A percentile compares a stretch with the other conserved stretches of the same genome.
Conservation (phyloP, 2,329 filamentous ascomycete genomes). For the Fusarium mundagurra region DNA sequence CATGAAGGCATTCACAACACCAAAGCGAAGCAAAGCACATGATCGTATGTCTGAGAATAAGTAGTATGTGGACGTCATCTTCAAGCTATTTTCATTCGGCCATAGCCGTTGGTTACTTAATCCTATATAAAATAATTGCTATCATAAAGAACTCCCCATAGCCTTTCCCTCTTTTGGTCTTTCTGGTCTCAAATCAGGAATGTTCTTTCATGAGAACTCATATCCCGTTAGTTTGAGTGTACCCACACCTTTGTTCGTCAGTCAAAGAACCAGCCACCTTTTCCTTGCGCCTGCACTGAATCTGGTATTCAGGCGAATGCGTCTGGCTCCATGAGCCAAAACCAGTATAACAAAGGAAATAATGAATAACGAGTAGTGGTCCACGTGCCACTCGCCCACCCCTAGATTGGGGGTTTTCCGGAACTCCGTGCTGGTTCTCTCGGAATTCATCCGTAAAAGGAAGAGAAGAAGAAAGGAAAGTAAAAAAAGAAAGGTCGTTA, state of each 20-base stretch:
- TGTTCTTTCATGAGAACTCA: constrained; percentile 18
- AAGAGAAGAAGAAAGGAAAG: background rate
- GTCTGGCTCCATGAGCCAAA: background rate
- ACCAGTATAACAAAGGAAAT: constrained; percentile 19
- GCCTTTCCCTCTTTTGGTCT: constrained; percentile 1
- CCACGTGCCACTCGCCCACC: constrained; percentile 7
- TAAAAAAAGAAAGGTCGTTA: background rate
- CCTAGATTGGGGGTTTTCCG: constrained; percentile 10
- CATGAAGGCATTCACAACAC: constrained; percentile 12
- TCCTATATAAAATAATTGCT: constrained; percentile 11
- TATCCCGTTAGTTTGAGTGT: constrained; percentile 17
- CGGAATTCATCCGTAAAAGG: constrained; percentile 6
- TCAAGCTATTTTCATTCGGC: background rate
- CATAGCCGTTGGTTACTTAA: background rate
- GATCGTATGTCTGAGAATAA: background rate
- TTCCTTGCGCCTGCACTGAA: background rate
- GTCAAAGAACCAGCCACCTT: constrained; percentile 16
- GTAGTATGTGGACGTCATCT: constrained; percentile 10
- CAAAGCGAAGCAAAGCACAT: constrained; percentile 1
- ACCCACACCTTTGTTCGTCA: constrained; percentile 17
- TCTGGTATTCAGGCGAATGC: constrained; percentile 3
- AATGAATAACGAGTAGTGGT: constrained; percentile 9
- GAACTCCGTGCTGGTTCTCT: constrained; percentile 27
- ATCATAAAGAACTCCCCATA: constrained; percentile 2
- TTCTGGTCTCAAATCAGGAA: constrained; percentile 16